Base-by-base conservation (phyloP, 225 moss, liverwort and hornwort genomes). In the Physcomitrellopsis africana region DNA sequence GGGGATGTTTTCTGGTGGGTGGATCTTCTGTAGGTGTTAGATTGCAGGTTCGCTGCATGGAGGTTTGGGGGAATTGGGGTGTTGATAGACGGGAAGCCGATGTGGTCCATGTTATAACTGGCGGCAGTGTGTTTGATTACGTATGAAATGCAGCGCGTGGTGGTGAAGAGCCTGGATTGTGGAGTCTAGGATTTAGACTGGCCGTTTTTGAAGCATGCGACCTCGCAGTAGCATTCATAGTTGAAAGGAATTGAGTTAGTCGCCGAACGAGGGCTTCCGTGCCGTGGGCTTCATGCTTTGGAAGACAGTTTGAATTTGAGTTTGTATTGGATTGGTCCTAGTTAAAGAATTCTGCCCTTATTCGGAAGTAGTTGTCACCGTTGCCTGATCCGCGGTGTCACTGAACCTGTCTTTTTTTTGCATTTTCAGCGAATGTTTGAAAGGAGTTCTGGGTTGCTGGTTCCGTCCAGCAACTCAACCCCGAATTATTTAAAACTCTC, bases 391-490 rank as follows among this genome's bases (percentile, higher is more conserved):
- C 4, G 7, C 7, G 32, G 32, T 37, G 4, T 37, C 4, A 37
- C n/a, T 53, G 10, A 64, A 11, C 24, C 32, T 56, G 52, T 23
- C 15, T 18, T 67, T 19, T 72, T 5, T 61, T 0, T 53, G 17
- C 44, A 4, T 54, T 63, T 63, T 10, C 80, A 82, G 86, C 80
- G 80, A 68, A 86, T 86, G 86, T 77, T 76, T 46, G 67, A 16
- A 69, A 58, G 80, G 63, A 77, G 63, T 67, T 9, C 58, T 52
- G 67, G 63, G 77, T 80, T 77, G 73, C 67, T 77, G 80, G 74
- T 16, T 49, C 37, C 77, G 0, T 67, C 82, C 80, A 80, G 79
- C 74, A 73, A 70, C 77, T 67, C 45, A n/a, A 66, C 72, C 10
- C 58, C 72, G 8, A 24, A 57, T 60, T 44, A 53, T 2, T 57